Conservation (phyloP, 331 rosid species). For the Acacia pycnantha region DNA sequence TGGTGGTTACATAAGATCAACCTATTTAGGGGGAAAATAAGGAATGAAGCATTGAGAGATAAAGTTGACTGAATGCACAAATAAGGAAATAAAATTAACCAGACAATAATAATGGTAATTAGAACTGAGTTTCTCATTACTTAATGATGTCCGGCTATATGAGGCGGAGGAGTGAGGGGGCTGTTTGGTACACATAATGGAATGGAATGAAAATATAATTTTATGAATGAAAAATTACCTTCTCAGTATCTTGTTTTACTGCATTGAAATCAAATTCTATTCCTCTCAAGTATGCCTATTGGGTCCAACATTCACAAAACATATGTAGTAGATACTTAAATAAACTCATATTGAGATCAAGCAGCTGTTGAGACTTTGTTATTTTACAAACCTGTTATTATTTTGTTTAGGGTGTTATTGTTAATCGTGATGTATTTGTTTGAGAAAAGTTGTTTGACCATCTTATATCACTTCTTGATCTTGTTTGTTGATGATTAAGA, state of each 20-base stretch:
- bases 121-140: neutral
- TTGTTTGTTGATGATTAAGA: neutral
- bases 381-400: neutral
- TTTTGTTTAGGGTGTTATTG: neutral
- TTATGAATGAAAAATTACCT: neutral
- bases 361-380: neutral
- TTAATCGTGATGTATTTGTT: neutral
- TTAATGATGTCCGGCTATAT: neutral
- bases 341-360: neutral
- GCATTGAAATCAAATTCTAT: too few relatives aligned
- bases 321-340: neutral
- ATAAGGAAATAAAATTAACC: too few relatives aligned
- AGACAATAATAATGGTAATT: neutral
- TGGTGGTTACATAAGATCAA: neutral
- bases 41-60: neutral
- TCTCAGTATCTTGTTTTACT: neutral
- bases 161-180: neutral
- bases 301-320: neutral
- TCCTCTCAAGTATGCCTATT: neutral
- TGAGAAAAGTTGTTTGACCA: neutral
- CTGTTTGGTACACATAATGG: neutral
- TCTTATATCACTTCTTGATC: neutral
- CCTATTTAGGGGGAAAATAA: neutral
- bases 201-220: neutral
- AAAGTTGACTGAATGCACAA: too few relatives aligned